Evolutionary conservation across 805 yeast genomes (phyloP).

Genomic region (Spathaspora boniae): DNA sequence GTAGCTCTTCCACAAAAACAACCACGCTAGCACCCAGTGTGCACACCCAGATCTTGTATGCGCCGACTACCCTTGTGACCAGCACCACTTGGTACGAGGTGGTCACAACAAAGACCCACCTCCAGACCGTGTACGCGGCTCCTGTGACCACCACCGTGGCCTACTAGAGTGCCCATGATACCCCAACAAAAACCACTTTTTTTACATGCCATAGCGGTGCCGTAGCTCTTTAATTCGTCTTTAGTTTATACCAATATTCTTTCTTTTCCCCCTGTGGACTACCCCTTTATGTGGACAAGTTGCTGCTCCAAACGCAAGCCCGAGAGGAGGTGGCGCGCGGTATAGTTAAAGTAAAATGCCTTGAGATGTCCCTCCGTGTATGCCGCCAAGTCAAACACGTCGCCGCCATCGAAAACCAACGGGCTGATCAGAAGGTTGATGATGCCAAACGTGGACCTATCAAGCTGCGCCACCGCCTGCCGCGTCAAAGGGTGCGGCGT

Average conservation of each 20-base stretch:
- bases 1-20: not conserved
- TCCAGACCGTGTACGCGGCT: slow-evolving; percentile 9
- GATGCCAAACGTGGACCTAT: slow-evolving; percentile 44
- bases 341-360: slow-evolving; percentile 19
- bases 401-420: slow-evolving; percentile 38
- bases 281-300: slow-evolving; percentile 1
- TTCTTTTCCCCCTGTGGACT: not conserved
- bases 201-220: not conserved
- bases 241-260: not conserved
- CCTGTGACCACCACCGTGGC: slow-evolving; percentile 8
- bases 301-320: slow-evolving; percentile 22
- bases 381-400: slow-evolving; percentile 14
- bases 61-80: slow-evolving; percentile 8
- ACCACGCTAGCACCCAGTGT: too few relatives aligned
- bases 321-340: slow-evolving; percentile 16
- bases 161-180: too few relatives aligned
- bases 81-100: slow-evolving; percentile 7
- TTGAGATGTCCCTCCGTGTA: too few relatives aligned
- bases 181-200: too few relatives aligned
- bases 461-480: slow-evolving; percentile 45
- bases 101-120: slow-evolving; percentile 6
- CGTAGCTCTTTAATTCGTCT: not conserved
- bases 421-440: slow-evolving; percentile 40
- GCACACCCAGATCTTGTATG: too few relatives aligned
- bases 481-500: slow-evolving; percentile 46